These are phyloP conservation scores for Aspergillus sp. DNA, from an alignment of 2,329 filamentous ascomycete species.

Conservation along the genomic window DNA sequence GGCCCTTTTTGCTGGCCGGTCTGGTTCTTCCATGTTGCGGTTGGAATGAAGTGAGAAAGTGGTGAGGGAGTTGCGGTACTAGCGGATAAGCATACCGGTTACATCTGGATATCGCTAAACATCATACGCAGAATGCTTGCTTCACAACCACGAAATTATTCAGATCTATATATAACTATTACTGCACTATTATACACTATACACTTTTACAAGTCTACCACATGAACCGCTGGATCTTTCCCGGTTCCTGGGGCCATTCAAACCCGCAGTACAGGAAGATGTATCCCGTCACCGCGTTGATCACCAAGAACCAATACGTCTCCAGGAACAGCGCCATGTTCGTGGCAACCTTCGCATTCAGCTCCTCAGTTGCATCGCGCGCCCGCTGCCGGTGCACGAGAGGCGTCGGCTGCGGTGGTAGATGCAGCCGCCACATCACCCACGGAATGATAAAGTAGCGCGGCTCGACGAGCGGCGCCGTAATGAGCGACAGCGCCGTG, in stretches of 20 bases:
- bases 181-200: constrained; percentile 4
- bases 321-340: constrained; percentile 49
- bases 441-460: constrained; percentile 95
- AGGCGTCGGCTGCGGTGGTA: constrained; percentile 55
- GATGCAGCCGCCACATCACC: constrained; percentile 84
- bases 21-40: no score
- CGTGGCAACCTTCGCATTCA: constrained; percentile 29
- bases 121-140: no score
- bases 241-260: constrained; percentile 31
- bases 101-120: neutral
- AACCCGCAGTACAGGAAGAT: constrained; percentile 28
- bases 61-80: neutral
- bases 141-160: no score
- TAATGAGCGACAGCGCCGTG: constrained; percentile 76
- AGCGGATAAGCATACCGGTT: neutral
- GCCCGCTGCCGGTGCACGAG: constrained; percentile 31
- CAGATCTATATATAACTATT: neutral
- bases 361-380: constrained; percentile 25
- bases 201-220: constrained; percentile 46
- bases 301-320: constrained; percentile 57
- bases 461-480: constrained; percentile 90
- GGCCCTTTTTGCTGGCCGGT: no score
- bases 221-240: constrained; percentile 67
- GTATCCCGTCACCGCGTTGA: constrained; percentile 41
- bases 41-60: neutral